Base-by-base conservation (phyloP, 768 basidiomycete genomes). In the Auriculariales sp. region DNA sequence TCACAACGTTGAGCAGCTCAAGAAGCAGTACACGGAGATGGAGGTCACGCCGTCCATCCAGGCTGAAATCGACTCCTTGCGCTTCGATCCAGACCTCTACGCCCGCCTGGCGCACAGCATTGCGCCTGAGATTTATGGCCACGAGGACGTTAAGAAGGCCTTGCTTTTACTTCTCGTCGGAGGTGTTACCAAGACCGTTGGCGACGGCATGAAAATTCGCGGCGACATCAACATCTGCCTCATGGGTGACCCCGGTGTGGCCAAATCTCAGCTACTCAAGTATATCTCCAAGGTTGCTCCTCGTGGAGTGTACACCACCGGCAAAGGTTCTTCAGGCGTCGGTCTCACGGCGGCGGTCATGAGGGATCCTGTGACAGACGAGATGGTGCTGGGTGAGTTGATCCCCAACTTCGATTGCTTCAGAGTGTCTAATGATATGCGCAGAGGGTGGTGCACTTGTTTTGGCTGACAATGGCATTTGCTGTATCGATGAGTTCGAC, bases 241-340 rank as follows among this genome's bases (percentile, higher is more conserved):
- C 35, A 99, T 99, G 95, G 95, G 95, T 57, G 95, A 99, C 65
- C 95, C 95, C 48, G 95, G 95, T 79, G 94, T 98, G 47, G 92
- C 93, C 49, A 99, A 99, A 64, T 95, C 92, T 12, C 95, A 99
- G 61, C 62, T 95, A 27, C 74, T 95, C 50, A 99, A 99, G 67
- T 98, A 97, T 57, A 99, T 99, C 57, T 90, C 94, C 19, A 99
- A 99, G 64, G 84, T 99, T 56, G 95, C 95, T 2, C 95, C 95
- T 24, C 77, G 95, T 57, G 95, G 95, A 19, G 83, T 99, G 22
- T 98, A 99, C 62, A 99, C 95, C 10, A 99, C 95, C 4, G 95
- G 95, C 53, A 90, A 93, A 63, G 95, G 95, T 56, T 97, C 94
- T 3, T 98, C 94, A 1, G 95, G 95, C 17, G 95, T 99, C 46